These are phyloP conservation scores for Avena eriantha DNA, from an alignment of 176 grass and related monocot genomes.

Conservation along the genomic window DNA sequence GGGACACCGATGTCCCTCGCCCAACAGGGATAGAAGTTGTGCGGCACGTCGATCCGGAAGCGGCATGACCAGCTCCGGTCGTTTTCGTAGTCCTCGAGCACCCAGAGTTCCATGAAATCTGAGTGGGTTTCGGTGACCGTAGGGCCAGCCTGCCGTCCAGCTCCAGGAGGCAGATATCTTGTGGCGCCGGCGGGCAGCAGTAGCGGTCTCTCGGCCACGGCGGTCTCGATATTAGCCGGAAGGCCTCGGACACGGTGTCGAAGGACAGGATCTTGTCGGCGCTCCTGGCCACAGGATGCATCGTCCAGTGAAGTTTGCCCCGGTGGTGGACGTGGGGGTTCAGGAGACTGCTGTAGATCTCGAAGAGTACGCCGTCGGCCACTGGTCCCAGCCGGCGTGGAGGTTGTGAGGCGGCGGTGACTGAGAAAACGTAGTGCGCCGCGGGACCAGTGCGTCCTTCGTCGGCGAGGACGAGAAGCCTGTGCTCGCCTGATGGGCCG, in stretches of 20 bases:
- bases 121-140: neutral
- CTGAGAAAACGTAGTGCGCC: constrained; percentile 8
- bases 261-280: constrained; percentile 5
- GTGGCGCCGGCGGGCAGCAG: neutral
- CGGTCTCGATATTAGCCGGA: neutral
- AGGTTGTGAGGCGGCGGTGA: neutral
- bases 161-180: neutral
- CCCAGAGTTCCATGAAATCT: constrained; percentile 20
- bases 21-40: neutral
- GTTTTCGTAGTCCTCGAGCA: neutral
- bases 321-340: neutral
- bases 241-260: constrained; percentile 33
- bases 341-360: neutral
- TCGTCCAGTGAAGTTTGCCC: constrained; percentile 16
- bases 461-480: constrained; percentile 7
- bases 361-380: neutral
- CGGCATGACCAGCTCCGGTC: neutral
- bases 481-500: constrained; percentile 31
- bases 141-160: constrained; percentile 25
- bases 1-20: neutral
- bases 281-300: neutral
- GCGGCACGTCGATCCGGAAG: neutral
- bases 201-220: neutral
- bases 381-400: constrained; percentile 4
- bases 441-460: neutral